Base-by-base conservation (phyloP, 768 basidiomycete genomes). In the Suillus discolor region DNA sequence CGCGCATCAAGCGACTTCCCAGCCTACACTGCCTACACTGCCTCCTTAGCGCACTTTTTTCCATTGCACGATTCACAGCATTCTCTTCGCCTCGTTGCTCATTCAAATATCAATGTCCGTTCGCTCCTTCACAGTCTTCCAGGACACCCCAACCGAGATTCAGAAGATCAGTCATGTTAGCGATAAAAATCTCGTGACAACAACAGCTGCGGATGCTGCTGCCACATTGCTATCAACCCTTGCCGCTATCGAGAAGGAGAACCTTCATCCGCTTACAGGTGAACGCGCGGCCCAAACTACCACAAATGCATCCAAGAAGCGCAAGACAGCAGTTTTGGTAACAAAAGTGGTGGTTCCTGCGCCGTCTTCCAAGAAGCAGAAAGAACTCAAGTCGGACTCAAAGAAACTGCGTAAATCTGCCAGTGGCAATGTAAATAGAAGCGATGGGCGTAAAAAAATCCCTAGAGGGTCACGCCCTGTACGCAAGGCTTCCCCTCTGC, bases 201-300 rank as follows among this genome's bases (percentile, higher is more conserved):
- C 63, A 67, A 65, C 67, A 6, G 61, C 67, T 51, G 57, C 75
- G 57, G 74, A 73, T 67, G 60, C 67, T 45, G 69, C 75, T 65
- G 69, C 79, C 67, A 78, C 80, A 69, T 67, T 74, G 9, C 68
- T 78, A 63, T 77, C 79, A 66, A 75, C 80, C 6, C 74, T 77
- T 31, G 75, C 77, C 12, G 76, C 81, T 44, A 71, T 80, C 47
- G 90, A 92, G 80, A 93, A 93, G 82, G 92, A 93, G 78, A 93
- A 93, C 73, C 80, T 88, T 53, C 83, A 93, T 74, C 92, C 92
- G 54, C 68, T 89, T 70, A 93, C 92, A 4, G 92, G 92, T 7
- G 83, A 85, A 66, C 87, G 85, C 44, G 76, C 87, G 3, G 83
- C 79, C 42, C 71, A 81, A 20, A 71, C 79, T 18, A 69, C 68